Conservation (phyloP, 2,329 filamentous ascomycete genomes). For the Fusarium tupiense region DNA sequence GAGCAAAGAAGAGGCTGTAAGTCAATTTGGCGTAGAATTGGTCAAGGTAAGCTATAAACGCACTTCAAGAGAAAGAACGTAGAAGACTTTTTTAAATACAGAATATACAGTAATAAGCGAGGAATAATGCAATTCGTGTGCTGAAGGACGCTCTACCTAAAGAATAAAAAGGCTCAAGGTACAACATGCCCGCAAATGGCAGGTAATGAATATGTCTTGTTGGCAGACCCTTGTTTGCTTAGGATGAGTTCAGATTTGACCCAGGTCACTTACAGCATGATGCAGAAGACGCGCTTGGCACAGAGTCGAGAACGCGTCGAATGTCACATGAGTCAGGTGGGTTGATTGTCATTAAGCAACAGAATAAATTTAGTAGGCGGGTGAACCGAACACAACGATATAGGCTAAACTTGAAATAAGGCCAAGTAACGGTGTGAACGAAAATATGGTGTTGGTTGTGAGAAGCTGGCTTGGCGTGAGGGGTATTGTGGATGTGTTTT, state of each 20-base stretch:
- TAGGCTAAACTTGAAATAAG: not conserved
- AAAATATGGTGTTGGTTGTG: accelerated
- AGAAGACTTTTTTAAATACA: not conserved
- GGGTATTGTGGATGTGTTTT: not conserved
- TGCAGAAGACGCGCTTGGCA: not conserved
- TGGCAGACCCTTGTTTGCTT: not conserved
- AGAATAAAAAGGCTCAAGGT: not conserved
- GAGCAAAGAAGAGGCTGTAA: too few species aligned
- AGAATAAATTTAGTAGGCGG: not conserved
- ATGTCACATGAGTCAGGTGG: not conserved
- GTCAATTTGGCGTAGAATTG: accelerated
- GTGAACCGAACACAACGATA: not conserved
- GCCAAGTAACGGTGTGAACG: not conserved
- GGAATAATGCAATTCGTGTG: too few species aligned
- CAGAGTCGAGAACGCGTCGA: not conserved
- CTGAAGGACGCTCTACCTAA: too few species aligned
- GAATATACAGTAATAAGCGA: too few species aligned
- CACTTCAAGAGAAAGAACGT: not conserved
- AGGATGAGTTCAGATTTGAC: not conserved
- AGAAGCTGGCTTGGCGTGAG: not conserved
- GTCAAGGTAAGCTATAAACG: too few species aligned
- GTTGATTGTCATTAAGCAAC: accelerated
- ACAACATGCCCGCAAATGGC: not conserved
- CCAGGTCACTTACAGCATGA: not conserved
- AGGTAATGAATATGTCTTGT: not conserved